A percentile compares a stretch with the other conserved stretches of the same genome.
Conservation (phyloP, 225 moss, liverwort and hornwort genomes). For the Physcomitrellopsis africana region DNA sequence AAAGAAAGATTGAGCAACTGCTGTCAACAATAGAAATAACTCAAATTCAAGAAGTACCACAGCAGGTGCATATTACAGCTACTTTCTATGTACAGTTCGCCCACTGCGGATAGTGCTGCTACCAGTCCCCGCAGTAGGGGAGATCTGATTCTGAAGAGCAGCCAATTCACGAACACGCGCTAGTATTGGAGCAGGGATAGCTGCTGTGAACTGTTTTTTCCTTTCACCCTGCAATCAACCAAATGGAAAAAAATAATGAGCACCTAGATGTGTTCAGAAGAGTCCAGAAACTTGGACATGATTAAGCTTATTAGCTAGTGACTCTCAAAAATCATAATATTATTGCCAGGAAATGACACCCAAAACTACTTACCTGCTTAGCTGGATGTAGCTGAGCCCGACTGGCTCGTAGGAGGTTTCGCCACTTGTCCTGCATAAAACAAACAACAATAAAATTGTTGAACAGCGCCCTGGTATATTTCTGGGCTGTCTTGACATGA, state of each 20-base stretch:
- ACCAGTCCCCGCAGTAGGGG: slow-evolving; percentile 58
- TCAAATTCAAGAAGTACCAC: slow-evolving; percentile 27
- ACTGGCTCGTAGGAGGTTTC: slow-evolving; percentile 91
- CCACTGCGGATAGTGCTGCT: slow-evolving; percentile 92
- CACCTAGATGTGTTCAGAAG: not conserved
- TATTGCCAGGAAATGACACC: not conserved
- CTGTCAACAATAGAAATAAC: slow-evolving; percentile 41
- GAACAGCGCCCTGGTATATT: slow-evolving; percentile 1
- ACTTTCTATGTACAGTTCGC: slow-evolving; percentile 85
- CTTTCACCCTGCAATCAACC: slow-evolving; percentile 76
- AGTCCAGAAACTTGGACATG: not conserved
- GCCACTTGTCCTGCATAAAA: slow-evolving; percentile 89
- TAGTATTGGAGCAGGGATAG: slow-evolving; percentile 85
- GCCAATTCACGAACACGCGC: slow-evolving; percentile 93
- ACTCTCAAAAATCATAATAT: not conserved
- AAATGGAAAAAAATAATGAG: not conserved
- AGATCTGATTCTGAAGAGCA: slow-evolving; percentile 82
- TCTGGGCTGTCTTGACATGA: slow-evolving; percentile 4
- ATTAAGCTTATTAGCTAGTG: slow-evolving; percentile 1
- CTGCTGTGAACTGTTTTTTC: slow-evolving; percentile 97
- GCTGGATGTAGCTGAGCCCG: slow-evolving; percentile 92
- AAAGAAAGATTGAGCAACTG: slow-evolving; percentile 29
- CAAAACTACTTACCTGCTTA: slow-evolving; percentile 66
- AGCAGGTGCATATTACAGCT: slow-evolving; percentile 36
- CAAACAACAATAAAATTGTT: slow-evolving; percentile 21